phyloP scores from a whole-genome alignment of 2,329 filamentous ascomycete genomes.

The Botrytis paeoniae region DNA sequence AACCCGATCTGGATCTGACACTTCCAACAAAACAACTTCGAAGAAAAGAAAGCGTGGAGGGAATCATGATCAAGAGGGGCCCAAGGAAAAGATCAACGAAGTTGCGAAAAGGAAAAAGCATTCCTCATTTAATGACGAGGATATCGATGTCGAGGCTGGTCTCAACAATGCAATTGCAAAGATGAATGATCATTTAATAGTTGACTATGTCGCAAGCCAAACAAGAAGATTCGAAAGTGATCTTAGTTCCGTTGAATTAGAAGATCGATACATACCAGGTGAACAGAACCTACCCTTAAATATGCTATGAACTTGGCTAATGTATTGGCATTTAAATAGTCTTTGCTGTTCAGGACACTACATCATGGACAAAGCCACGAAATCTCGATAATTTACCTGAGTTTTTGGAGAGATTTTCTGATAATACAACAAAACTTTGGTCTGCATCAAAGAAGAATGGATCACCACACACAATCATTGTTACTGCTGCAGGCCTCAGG shows the following conservation, averaged over 20 bases:
- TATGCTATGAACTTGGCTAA: neutral
- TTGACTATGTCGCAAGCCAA: conserved; percentile 80
- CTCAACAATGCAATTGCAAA: conserved; percentile 77
- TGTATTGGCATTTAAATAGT: conserved; percentile 46
- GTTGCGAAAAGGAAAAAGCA: conserved; percentile 49
- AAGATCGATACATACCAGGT: conserved; percentile 79
- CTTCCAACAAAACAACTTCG: conserved; percentile 14
- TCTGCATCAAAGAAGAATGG: conserved; percentile 66
- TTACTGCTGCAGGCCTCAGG: conserved; percentile 80
- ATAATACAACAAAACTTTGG: conserved; percentile 55
- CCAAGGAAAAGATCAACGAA: conserved; percentile 37
- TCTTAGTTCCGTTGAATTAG: conserved; percentile 77
- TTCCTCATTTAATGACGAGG: conserved; percentile 50
- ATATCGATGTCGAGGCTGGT: conserved; percentile 65
- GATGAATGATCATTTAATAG: conserved; percentile 79
- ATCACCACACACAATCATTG: conserved; percentile 79
- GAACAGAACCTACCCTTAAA: conserved; percentile 32
- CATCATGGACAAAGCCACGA: conserved; percentile 65
- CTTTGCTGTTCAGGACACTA: conserved; percentile 75
- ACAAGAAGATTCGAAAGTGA: conserved; percentile 76
- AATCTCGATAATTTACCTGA: conserved; percentile 69
- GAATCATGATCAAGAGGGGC: conserved; percentile 23
- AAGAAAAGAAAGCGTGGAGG: conserved; percentile 37
- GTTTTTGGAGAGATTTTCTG: conserved; percentile 69
- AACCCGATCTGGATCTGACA: conserved; percentile 25